Conservation (phyloP, 495 filamentous ascomycete genomes). For the Choiromyces venosus region DNA sequence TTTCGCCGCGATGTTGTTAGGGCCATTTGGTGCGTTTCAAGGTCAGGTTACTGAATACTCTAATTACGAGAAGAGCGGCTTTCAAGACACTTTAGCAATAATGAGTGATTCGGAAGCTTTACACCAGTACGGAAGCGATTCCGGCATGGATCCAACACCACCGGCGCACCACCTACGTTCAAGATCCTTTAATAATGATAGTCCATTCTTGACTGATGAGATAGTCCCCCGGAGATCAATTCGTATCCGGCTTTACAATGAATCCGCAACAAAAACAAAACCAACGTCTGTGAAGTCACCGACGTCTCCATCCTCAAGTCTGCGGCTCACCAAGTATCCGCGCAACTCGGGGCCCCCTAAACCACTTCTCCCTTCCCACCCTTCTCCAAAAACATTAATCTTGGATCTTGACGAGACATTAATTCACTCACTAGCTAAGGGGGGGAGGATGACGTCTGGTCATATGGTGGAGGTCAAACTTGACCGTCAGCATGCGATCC, state of each 20-base stretch:
- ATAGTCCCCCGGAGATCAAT: conserved; percentile 71
- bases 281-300: conserved; percentile 74
- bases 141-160: conserved; percentile 3
- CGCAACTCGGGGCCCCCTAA: conserved; percentile 80
- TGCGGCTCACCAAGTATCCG: conserved; percentile 75
- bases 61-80: conserved; percentile 6
- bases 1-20: conserved; percentile 3
- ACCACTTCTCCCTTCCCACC: conserved; percentile 68
- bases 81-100: not conserved
- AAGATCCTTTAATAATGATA: conserved; percentile 20
- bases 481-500: conserved; percentile 86
- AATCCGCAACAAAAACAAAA: conserved; percentile 59
- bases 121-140: conserved; percentile 3
- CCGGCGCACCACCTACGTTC: conserved; percentile 24
- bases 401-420: conserved; percentile 94
- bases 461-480: conserved; percentile 99
- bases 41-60: conserved; percentile 2
- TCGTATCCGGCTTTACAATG: conserved; percentile 82
- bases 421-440: conserved; percentile 95
- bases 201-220: conserved; percentile 48
- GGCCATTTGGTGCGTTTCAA: conserved; percentile 6
- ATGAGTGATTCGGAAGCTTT: conserved; percentile 4
- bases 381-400: conserved; percentile 71
- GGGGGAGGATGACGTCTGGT: conserved; percentile 87
- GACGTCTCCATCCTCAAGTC: conserved; percentile 69